Percentiles rank a stretch among this genome's conserved stretches.
phyloP scores from a whole-genome alignment of 169 alveolate genomes.

The Fabrea salina region DNA sequence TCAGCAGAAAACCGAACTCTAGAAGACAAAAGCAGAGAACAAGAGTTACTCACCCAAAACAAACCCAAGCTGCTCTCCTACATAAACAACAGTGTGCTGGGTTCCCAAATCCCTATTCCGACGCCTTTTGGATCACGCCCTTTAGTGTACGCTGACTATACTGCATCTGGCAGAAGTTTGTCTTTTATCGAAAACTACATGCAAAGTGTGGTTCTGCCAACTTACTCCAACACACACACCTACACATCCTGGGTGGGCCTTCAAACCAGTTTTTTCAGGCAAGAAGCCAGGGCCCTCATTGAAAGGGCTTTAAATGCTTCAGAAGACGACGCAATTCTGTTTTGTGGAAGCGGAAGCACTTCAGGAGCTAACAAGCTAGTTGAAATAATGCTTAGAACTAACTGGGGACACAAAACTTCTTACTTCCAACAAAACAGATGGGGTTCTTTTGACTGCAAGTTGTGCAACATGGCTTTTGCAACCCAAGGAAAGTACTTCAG shows the following conservation, averaged over 20 bases:
- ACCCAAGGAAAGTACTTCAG: conserved; percentile 47
- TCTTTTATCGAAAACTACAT: conserved; percentile 81
- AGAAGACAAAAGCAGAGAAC: not conserved
- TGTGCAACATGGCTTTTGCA: conserved; percentile 40
- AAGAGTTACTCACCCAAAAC: not conserved
- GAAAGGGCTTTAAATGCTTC: conserved; percentile 72
- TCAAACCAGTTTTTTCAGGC: conserved; percentile 78
- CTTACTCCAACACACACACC: conserved; percentile 88
- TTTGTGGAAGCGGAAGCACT: conserved; percentile 78
- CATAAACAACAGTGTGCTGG: conserved; percentile 36
- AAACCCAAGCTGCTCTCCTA: conserved; percentile 12
- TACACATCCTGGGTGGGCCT: conserved; percentile 80
- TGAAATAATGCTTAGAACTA: conserved; percentile 48
- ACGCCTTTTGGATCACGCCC: conserved; percentile 85
- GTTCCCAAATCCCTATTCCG: conserved; percentile 34
- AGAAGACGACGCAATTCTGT: conserved; percentile 75
- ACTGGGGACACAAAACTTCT: conserved; percentile 46
- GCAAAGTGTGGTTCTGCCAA: conserved; percentile 67
- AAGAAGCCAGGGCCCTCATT: conserved; percentile 83
- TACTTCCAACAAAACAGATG: conserved; percentile 56
- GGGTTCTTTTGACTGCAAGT: conserved; percentile 48
- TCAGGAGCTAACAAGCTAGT: conserved; percentile 72
- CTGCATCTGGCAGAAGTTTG: conserved; percentile 85
- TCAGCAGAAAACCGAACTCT: not conserved
- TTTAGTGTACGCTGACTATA: conserved; percentile 82